Evolutionary conservation across 441 rosid species (phyloP), one percentile per base, ranked within the genome.

Genomic region (Lepidium campestre): DNA sequence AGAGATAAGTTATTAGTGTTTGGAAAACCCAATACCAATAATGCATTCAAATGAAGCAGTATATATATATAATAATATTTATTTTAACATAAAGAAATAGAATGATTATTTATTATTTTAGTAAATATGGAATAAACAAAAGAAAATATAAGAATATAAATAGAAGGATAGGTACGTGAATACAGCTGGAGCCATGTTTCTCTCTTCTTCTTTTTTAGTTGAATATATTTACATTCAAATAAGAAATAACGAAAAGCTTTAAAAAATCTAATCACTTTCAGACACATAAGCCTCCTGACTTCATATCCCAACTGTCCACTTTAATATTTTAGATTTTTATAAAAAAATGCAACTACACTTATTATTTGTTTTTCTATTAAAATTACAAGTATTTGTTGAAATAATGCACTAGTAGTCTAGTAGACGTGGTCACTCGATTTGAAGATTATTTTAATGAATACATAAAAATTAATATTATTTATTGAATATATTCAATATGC

Each of bases 181-280:
- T 74, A 90, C 91, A 90, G 94, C 92, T 90, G 92, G 84, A 85
- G 72, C 75, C 78, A 74, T 75, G 36, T 57, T 74, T 80, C 78
- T 78, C 72, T 80, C 68, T 23, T 70, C 34, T 42, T 58, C 45
- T 72, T 57, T 67, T 65, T 15, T 12, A 44, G 53, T 66, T 67
- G 55, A 39, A 60, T 54, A 60, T 54, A 61, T 55, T 62, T 62
- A 41, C 48, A 62, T 36, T 23, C 32, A 50, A 72, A 70, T 42
- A 53, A 48, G 52, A 66, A 60, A 57, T 70, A 78, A 48, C 62
- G 75, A 46, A 66, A 65, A 65, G 66, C 60, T 13, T 17, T 35
- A 20, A 65, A 62, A 58, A 59, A 66, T 67, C 49, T 40, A 55
- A 74, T 85, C 86, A 71, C 82, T 82, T 83, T 85, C 89, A 68